Evolutionary conservation across 805 yeast genomes (phyloP), one percentile per base, ranked within the genome.

Genomic region (Candida lessepsii): DNA sequence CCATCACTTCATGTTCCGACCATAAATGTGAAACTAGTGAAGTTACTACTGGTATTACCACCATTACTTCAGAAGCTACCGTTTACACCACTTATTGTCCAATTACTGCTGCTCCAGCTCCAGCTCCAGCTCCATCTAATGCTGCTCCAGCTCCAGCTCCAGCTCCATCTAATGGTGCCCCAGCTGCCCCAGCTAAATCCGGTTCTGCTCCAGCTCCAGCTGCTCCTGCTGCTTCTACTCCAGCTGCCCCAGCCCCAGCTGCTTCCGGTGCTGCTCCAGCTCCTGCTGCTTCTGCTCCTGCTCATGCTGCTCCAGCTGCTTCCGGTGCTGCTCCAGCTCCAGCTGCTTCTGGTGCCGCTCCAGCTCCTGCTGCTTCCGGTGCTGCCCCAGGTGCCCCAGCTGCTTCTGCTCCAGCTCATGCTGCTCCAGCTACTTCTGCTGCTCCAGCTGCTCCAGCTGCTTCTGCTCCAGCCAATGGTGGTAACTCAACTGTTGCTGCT

Each of bases 11-110:
- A 28, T 67, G 71, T 51, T 49, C 57, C 10, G 56, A 56, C 41
- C 37, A 62, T 52, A 49, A 45, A 40, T 67, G 72, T 52, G 30
- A 44, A 13, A 46, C 52, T 27, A 46, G 39, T 16, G 52, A 59
- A 26, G 61, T 56, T 39, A 62, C 67, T 49, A 64, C 70, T 35
- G 68, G 67, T 54, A 44, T 61, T 30, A 62, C 66, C 50, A 61
- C 67, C 35, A 58, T 63, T 44, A 62, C 65, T 43, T 56, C 54
- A 40, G 50, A 52, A 36, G 48, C 47, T 35, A 59, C 66, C 34
- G 47, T 48, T 26, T 61, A 59, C 60, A 60, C 65, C 52, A 61
- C 67, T 30, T 61, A 56, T 62, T 61, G 65, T 47, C 65, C 65
- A 50, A 34, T 46, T 24, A 37, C 48, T 37, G 32, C 46, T 14